Conservation (phyloP, 306 rosid genomes). For the Vachellia pachyceras region DNA sequence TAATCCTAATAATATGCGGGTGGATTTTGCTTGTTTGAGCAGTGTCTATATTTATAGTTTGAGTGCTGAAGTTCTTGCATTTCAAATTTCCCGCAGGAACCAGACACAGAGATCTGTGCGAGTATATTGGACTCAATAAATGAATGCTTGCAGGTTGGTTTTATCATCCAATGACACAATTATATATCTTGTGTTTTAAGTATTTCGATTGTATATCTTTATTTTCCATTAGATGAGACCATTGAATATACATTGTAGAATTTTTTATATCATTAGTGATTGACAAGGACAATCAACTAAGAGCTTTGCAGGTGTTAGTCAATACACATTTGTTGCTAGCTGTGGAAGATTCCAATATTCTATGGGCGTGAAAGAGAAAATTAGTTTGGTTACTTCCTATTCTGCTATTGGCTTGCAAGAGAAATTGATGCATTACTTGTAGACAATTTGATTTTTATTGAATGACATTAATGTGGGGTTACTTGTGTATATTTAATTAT, state of each 20-base stretch:
- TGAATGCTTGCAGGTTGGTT: constrained; percentile 88
- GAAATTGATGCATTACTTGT: background rate
- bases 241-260: background rate
- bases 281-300: background rate
- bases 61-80: constrained; percentile 31
- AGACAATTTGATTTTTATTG: background rate
- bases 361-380: background rate
- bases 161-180: background rate
- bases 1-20: constrained; percentile 8
- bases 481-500: background rate
- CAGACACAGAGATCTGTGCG: constrained; percentile 97
- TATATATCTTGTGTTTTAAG: background rate
- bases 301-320: background rate
- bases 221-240: background rate
- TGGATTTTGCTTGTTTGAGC: constrained; percentile 14
- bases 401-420: constrained; percentile 9
- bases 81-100: constrained; percentile 73
- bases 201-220: background rate
- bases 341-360: constrained; percentile 1
- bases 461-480: background rate
- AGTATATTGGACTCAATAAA: constrained; percentile 92
- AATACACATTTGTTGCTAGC: constrained; percentile 1
- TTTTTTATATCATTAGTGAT: background rate
- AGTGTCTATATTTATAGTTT: constrained; percentile 3
- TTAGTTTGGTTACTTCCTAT: background rate